Conservation (phyloP, 108 stramenopile species). For the Skeletonema costatum region DNA sequence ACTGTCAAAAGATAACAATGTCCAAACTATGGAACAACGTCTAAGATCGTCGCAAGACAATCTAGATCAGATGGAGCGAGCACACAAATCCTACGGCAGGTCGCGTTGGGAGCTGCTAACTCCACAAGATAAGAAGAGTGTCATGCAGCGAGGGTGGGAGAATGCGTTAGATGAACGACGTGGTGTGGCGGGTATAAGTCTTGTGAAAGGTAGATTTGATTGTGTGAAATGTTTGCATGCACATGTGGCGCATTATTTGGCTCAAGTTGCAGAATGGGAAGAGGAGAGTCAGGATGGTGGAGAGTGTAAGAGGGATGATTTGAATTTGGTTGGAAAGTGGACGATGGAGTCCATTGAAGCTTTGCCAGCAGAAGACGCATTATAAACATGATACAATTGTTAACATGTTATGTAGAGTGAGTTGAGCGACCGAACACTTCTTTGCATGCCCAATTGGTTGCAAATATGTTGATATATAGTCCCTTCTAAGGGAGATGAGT, state of each 20-base stretch:
- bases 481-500: no score
- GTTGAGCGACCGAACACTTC: no score
- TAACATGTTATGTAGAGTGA: no score
- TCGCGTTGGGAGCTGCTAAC: constrained; percentile 60
- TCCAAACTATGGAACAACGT: constrained; percentile 42
- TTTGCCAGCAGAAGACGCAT: background rate
- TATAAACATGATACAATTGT: background rate
- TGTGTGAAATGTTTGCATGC: constrained; percentile 86
- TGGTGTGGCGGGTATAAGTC: constrained; percentile 83
- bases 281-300: constrained; percentile 44
- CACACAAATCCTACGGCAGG: constrained; percentile 71
- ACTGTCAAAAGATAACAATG: constrained; percentile 43
- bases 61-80: constrained; percentile 67
- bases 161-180: constrained; percentile 49
- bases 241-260: constrained; percentile 83
- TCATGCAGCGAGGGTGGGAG: constrained; percentile 45
- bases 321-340: constrained; percentile 83
- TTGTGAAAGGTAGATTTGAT: constrained; percentile 17
- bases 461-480: no score
- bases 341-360: constrained; percentile 59
- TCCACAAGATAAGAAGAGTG: constrained; percentile 36
- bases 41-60: constrained; percentile 30
- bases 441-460: no score
- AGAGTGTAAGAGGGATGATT: constrained; percentile 43
- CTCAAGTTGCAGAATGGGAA: constrained; percentile 54